Evolutionary conservation across 768 basidiomycete genomes (phyloP), one percentile per base, ranked within the genome.

Genomic region (Auricularia auricula-judae): DNA sequence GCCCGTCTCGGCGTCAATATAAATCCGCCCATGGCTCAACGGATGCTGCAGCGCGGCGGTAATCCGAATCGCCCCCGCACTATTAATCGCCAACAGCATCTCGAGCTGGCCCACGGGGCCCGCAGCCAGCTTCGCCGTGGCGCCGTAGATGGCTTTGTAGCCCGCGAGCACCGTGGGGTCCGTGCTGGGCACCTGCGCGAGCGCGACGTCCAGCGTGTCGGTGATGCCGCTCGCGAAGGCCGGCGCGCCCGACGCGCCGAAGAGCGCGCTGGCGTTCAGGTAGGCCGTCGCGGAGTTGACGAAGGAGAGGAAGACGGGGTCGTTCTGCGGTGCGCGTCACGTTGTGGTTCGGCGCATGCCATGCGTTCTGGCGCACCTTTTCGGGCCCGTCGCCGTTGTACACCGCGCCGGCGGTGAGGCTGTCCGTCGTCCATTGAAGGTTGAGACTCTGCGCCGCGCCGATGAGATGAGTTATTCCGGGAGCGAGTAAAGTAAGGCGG

Each of bases 1-100:
- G 65, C 82, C 80, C 18, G 79, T 75, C 29, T 29, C 29, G 2
- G 83, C 81, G 69, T 79, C 84, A 74, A 89, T 84, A 65, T 81
- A 82, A 33, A 89, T 70, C 4, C 78, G 78, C 14, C 88, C 88
- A 61, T 84, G 80, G 44, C 81, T 86, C 70, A 84, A 77, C 1
- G 86, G 84, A 68, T 84, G 84, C 71, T 88, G 87, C 16, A 88
- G 71, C 0, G 84, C 87, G 4, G 83, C 82, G 69, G 89, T 88
- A 62, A 90, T 78, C 4, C 78, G 77, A 56, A 87, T 74, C 23
- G 72, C 74, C 23, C 70, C 66, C 29, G 67, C 34, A n/a, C 65
- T 66, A 21, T 60, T 63, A 39, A 80, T 72, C 16, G 74, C 70
- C 61, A 82, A 70, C 43, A 89, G 73, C 23, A 88, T 73, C 73